Base-by-base conservation (phyloP, 1,139 yeast genomes). In the Sugiyamaella novakii region DNA sequence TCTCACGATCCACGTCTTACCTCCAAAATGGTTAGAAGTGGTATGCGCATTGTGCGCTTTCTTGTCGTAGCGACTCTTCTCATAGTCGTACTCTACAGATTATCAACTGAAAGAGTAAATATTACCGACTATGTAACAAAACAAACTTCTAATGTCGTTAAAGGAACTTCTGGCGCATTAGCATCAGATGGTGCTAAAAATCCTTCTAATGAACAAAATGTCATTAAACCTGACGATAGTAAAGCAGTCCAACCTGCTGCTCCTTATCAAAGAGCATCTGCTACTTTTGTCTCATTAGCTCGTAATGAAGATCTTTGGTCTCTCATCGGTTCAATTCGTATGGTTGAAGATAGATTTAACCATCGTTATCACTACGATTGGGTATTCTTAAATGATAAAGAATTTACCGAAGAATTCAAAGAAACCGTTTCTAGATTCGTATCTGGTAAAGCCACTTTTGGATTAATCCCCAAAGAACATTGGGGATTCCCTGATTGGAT, bases 401-500 rank as follows among this genome's bases (percentile, higher is more conserved):
- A 77, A 5, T 83, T 83, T 59, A 69, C 73, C 33, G 77, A 75
- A 1, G 74, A 74, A 48, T 82, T 83, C 67, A 77, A 73, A 53
- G 61, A 59, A 11, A 65, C 71, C 18, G 75, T 81, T 5, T 43
- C 72, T 1, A 68, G 72, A 28, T 60, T 77, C 34, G 79, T 82
- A 5, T 75, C 84, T 39, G 95, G 95, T 6, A 74, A 68, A 15
- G 77, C 81, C 34, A 74, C 76, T 54, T 87, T 83, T 63, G 95
- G 87, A 4, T 58, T 69, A 19, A 81, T 87, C 43, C 88, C 89
- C 1, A 53, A 66, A 44, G 86, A 81, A 58, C 87, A 82, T 66
- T 86, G 95, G 95, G 76, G 85, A 1, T 83, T 81, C 60, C 95
- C 95, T 1, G 81, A 75, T 5, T 80, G 77, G 74, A 77, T 86